phyloP scores from a whole-genome alignment of 2,329 filamentous ascomycete species.

The Aspergillus oerlinghausenensis region DNA sequence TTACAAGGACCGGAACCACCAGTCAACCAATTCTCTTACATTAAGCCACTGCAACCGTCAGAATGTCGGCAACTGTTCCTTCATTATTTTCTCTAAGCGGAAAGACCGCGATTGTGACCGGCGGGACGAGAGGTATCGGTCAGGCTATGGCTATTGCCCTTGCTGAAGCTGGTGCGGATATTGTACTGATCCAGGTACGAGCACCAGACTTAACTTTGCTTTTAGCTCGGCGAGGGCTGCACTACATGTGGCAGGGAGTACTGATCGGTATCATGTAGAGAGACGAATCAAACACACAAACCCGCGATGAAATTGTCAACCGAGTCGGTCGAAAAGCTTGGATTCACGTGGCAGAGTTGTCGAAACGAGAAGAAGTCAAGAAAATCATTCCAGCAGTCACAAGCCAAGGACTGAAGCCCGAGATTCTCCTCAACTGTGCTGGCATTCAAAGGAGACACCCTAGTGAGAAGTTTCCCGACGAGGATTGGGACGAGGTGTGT shows the following conservation, averaged over 20 bases:
- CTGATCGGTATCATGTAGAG: slow-evolving; percentile 37
- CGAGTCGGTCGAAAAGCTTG: slow-evolving; percentile 37
- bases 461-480: slow-evolving; percentile 68
- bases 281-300: slow-evolving; percentile 47
- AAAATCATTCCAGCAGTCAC: slow-evolving; percentile 37
- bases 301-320: slow-evolving; percentile 39
- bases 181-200: slow-evolving; percentile 39
- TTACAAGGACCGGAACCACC: neutral
- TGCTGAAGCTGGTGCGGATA: slow-evolving; percentile 45
- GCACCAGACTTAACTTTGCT: neutral
- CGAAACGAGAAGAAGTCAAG: slow-evolving; percentile 38
- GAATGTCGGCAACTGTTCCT: slow-evolving; percentile 24
- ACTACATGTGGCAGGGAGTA: neutral
- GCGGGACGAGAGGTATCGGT: slow-evolving; percentile 46
- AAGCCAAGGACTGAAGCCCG: slow-evolving; percentile 53
- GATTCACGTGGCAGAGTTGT: slow-evolving; percentile 43
- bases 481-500: slow-evolving; percentile 66
- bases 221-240: neutral
- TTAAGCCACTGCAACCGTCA: neutral
- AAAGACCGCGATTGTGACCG: slow-evolving; percentile 43
- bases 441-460: slow-evolving; percentile 79
- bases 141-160: slow-evolving; percentile 44
- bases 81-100: slow-evolving; percentile 39
- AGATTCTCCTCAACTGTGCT: slow-evolving; percentile 80
- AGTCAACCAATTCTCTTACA: no score